Base-by-base conservation (phyloP, 1,139 yeast species). In the Saccharomyces hybrid region DNA sequence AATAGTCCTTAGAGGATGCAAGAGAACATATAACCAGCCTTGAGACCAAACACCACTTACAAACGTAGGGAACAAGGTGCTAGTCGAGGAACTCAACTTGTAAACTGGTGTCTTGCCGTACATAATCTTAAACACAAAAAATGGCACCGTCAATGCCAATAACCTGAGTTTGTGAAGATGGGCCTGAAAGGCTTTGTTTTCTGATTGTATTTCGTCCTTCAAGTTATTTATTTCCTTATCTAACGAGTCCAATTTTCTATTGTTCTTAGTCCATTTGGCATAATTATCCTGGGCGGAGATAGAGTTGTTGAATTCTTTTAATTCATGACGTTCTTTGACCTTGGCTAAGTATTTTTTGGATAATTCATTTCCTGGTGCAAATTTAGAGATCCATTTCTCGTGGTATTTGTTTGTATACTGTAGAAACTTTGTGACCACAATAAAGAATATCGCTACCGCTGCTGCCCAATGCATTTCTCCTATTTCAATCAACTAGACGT, bases 201-300 rank as follows among this genome's bases (percentile, higher is more conserved):
- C 78, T 31, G 90, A 75, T 60, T 82, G 82, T 57, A 90, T 74
- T 61, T 86, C 54, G 31, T 55, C 55, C 38, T 63, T 78, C 54
- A 81, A 65, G 14, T 64, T 60, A 28, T 76, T 79, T 50, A 86
- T 73, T 58, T 86, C 82, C 9, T 73, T 75, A 52, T 77, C 75
- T 54, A 88, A 68, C 58, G 80, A 78, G 59, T 86, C 91, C 56
- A 78, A 73, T 62, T 79, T 80, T 51, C 99, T 79, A 64, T 89
- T 91, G 59, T 91, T 77, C 69, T 89, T 89, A 2, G 98, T 95
- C 99, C 99, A 93, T 64, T 81, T 84, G 49, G 98, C 97, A 70
- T 91, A 93, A 64, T 93, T 84, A 67, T 93, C 97, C 70, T 91
- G 97, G 5, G 97, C 95, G 58, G 90, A 82, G 14, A 91, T 79